These are phyloP conservation scores for Boletus vermiculosoides DNA, from an alignment of 768 basidiomycete genomes.

Conservation along the genomic window DNA sequence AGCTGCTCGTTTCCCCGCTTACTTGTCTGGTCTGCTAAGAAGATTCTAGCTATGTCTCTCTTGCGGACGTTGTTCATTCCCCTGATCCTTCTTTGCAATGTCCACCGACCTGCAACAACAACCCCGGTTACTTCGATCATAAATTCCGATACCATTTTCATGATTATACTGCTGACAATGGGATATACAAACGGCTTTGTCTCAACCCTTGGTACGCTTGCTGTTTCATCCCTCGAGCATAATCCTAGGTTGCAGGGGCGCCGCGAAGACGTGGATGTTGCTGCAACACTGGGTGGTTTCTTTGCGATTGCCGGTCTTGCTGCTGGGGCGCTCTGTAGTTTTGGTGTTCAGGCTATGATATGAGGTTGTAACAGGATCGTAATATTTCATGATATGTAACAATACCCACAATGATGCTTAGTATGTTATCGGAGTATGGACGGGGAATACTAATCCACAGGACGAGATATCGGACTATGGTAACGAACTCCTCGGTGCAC, in stretches of 20 bases:
- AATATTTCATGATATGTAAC: not conserved
- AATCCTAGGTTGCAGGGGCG: slow-evolving; percentile 70
- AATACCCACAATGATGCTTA: not conserved
- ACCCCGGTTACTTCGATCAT: slow-evolving; percentile 44
- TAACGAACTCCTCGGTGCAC: slow-evolving; percentile 45
- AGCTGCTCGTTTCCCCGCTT: slow-evolving; percentile 64
- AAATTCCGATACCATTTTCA: slow-evolving; percentile 73
- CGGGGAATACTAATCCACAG: not conserved
- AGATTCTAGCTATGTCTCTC: slow-evolving; percentile 61
- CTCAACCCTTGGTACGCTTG: slow-evolving; percentile 76
- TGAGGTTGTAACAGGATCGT: slow-evolving; percentile 36
- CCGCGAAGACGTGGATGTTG: slow-evolving; percentile 78
- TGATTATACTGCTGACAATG: slow-evolving; percentile 69
- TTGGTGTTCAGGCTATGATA: slow-evolving; percentile 67
- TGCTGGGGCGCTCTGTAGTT: slow-evolving; percentile 75
- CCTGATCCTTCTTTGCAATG: slow-evolving; percentile 85
- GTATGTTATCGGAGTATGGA: not conserved
- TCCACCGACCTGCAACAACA: slow-evolving; percentile 47
- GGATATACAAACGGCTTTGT: slow-evolving; percentile 84
- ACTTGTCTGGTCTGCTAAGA: slow-evolving; percentile 65
- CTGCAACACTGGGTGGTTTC: slow-evolving; percentile 79
- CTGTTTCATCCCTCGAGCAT: slow-evolving; percentile 76
- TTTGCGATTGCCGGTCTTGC: slow-evolving; percentile 74
- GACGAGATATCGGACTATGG: slow-evolving; percentile 4
- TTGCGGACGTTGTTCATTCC: slow-evolving; percentile 81